These are phyloP conservation scores for Allomyces javanicus DNA, from an alignment of 192 early-diverging fungal genomes.

Conservation along the genomic window DNA sequence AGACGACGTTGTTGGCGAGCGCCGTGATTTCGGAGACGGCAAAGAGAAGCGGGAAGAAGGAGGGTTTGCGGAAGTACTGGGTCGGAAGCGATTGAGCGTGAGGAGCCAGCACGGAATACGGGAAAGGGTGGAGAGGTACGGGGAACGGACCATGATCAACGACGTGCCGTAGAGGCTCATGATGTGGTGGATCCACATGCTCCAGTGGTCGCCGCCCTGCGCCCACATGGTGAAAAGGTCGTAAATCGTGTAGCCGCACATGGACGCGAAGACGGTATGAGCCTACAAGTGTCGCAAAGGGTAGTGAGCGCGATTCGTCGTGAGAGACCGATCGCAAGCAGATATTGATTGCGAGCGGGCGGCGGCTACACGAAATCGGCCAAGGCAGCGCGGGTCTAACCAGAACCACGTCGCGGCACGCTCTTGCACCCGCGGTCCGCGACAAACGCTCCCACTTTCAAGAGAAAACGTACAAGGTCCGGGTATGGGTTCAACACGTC, in stretches of 20 bases:
- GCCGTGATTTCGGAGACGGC: neutral
- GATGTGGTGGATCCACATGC: neutral
- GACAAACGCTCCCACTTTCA: neutral
- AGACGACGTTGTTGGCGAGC: neutral
- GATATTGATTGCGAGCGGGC: neutral
- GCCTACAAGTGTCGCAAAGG: neutral
- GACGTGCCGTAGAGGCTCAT: neutral
- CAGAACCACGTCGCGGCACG: too few species aligned
- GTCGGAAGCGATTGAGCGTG: too few species aligned
- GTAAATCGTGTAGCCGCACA: neutral
- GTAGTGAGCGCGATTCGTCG: neutral
- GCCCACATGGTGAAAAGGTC: neutral
- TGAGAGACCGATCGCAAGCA: neutral
- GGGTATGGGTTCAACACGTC: neutral
- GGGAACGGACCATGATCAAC: neutral
- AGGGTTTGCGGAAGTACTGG: neutral
- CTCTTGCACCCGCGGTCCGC: too few species aligned
- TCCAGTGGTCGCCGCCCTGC: neutral
- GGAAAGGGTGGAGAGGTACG: too few species aligned
- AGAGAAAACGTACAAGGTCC: neutral
- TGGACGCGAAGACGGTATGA: neutral
- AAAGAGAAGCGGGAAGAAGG: neutral
- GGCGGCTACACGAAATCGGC: too few species aligned
- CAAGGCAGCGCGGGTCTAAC: too few species aligned
- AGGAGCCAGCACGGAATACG: too few species aligned